Evolutionary conservation across 2,329 filamentous ascomycete genomes (phyloP).

Genomic region (Neofusicoccum ribis): DNA sequence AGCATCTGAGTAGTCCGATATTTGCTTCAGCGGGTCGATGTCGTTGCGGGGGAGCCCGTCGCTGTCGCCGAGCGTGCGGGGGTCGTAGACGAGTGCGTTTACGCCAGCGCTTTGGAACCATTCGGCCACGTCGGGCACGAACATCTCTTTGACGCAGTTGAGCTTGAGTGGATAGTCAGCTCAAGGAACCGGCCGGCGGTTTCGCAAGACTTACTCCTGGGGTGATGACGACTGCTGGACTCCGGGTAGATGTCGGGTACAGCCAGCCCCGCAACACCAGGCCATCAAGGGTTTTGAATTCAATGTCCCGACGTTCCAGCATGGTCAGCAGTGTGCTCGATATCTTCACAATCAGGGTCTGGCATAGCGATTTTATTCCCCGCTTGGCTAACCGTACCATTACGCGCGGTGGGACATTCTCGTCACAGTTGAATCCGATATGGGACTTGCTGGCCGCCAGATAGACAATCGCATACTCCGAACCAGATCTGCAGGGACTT

Average conservation of each 20-base stretch:
- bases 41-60: slow-evolving; percentile 43
- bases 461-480: too few relatives aligned
- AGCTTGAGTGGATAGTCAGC: slow-evolving; percentile 1
- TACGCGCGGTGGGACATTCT: too few relatives aligned
- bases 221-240: slow-evolving; percentile 32
- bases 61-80: slow-evolving; percentile 37
- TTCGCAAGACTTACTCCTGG: slow-evolving; percentile 26
- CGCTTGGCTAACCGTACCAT: too few relatives aligned
- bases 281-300: slow-evolving; percentile 46
- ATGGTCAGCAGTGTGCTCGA: too few relatives aligned
- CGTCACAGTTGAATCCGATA: too few relatives aligned
- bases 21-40: slow-evolving; percentile 36
- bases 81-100: slow-evolving; percentile 41
- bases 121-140: slow-evolving; percentile 35
- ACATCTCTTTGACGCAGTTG: slow-evolving; percentile 35
- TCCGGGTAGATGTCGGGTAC: slow-evolving; percentile 31
- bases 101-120: slow-evolving; percentile 36
- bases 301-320: slow-evolving; percentile 24
- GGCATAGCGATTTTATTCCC: too few relatives aligned
- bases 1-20: slow-evolving; percentile 38
- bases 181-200: too few relatives aligned
- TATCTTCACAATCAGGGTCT: too few relatives aligned
- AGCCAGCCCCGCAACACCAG: slow-evolving; percentile 41
- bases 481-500: too few relatives aligned
- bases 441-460: too few relatives aligned